Evolutionary conservation across 192 early-diverging fungal genomes (phyloP), one percentile per base, ranked within the genome.

Genomic region (Backusella australiensis): DNA sequence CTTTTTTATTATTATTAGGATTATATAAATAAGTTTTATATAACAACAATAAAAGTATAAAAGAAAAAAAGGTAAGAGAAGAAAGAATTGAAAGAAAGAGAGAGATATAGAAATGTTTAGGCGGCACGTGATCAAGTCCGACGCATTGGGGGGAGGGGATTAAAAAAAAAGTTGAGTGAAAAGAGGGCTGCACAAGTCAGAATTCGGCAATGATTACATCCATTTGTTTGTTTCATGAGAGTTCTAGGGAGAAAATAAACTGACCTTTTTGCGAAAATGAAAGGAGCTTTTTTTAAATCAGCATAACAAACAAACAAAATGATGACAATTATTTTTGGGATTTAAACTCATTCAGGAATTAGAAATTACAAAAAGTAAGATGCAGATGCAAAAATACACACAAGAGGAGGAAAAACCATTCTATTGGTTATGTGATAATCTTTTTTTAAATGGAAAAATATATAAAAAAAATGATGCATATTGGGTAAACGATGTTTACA

Each of bases 251-350:
- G 56, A 63, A 63, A 14, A 63, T 63, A 63, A 12, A 63, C 21
- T 63, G 56, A 63, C 56, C 56, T 29, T 23, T 59, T 63, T 63
- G 6, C n/a, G 56, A 63, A 63, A n/a, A 49, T 49, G 46, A 49
- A 63, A 29, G 56, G 56, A 63, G 56, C 56, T 63, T 63, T 63
- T 63, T 63, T 63, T 14, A 63, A 56, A 63, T 63, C 23, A 63
- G 12, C 56, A 63, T 23, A 63, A 63, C 56, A 63, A 63, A 63
- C 56, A 63, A 63, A 23, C 9, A 59, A 23, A 12, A 9, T 23
- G 19, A 26, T 56, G 19, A 23, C 12, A 12, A 26, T 63, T 63
- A 29, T 63, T 63, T 12, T 63, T 63, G 56, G 21, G 21, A 29
- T 63, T 63, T 29, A 29, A 29, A 63, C 26, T 29, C 21, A 29